A percentile compares a stretch with the other conserved stretches of the same genome.
phyloP scores from a whole-genome alignment of 83 land plant genomes.

The Thuja plicata region DNA sequence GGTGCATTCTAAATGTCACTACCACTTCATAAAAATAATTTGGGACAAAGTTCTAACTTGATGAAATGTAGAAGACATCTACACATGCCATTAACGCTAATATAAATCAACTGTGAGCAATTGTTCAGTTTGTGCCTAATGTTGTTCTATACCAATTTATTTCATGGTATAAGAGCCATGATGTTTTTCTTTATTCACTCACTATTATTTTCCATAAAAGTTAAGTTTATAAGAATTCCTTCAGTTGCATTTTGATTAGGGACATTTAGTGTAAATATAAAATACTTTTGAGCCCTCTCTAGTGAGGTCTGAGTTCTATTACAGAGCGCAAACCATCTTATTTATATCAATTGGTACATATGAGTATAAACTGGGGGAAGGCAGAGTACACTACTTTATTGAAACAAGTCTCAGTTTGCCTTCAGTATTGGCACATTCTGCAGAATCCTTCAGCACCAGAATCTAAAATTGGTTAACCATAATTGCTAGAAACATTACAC shows the following conservation, averaged over 20 bases:
- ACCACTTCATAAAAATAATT: not conserved
- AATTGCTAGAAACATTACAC: not conserved
- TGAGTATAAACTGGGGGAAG: not conserved
- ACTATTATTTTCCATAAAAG: not conserved
- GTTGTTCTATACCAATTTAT: not conserved
- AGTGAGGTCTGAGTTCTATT: not conserved
- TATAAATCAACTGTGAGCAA: not conserved
- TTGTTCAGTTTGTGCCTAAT: not conserved
- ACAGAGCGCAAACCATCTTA: not conserved
- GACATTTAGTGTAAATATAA: not conserved
- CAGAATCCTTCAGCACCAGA: not conserved
- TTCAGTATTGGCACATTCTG: not conserved
- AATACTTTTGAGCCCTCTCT: not conserved
- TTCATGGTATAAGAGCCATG: not conserved
- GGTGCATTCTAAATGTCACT: not conserved
- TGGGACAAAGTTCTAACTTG: not conserved
- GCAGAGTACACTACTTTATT: not conserved
- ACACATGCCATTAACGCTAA: not conserved
- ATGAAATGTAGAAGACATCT: not conserved
- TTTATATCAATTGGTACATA: not conserved
- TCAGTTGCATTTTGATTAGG: not conserved
- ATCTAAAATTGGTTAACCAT: not conserved
- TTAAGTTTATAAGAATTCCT: not conserved
- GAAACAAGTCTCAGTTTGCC: not conserved
- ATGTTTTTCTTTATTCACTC: not conserved